Evolutionary conservation across 495 filamentous ascomycete genomes (phyloP), one percentile per base, ranked within the genome.

Genomic region (Stereocaulon alpinum): DNA sequence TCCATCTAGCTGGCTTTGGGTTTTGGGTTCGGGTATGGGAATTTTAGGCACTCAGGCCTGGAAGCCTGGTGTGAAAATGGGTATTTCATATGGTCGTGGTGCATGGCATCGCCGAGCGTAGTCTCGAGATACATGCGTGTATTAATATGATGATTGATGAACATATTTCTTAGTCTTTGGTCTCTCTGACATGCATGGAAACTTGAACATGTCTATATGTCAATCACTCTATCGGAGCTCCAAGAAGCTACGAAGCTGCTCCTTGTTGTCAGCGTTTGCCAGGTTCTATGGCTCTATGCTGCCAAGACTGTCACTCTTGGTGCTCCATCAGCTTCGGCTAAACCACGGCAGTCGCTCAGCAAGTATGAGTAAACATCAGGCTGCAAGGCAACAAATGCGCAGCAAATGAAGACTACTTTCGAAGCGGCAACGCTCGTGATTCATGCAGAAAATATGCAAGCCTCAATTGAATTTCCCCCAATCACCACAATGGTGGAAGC

Each of bases 281-380:
- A 37, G 12, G 12, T 37, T 37, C 5, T 10, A 12, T 10, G 12
- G 34, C 7, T 37, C 34, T 10, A 2, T 37, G 34, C 3, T 12
- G 34, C 12, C 24, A 37, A 37, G 34, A 37, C 34, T 37, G 34
- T 12, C 34, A 6, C 18, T 48, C 44, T 2, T 9, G 4, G 15
- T 15, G 7, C 44, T 4, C 44, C 24, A 7, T 27, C 53, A 40
- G 27, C n/a, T 22, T 22, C 53, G 37, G 37, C 18, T 56, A 22
- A 44, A 43, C 20, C n/a, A 34, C 53, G 41, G 53, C 40, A 56
- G 37, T 56, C 18, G 14, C 34, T 37, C 34, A 12, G 34, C 34
- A 12, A 37, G 34, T 9, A 12, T 37, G 17, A 14, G 42, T 58
- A 47, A 44, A 58, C 56, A 58, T 58, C 41, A 58, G 41, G 44